Percentiles rank a stretch among this genome's conserved stretches.
Conservation (phyloP, 2,329 filamentous ascomycete genomes). For the Apiospora sp. region DNA sequence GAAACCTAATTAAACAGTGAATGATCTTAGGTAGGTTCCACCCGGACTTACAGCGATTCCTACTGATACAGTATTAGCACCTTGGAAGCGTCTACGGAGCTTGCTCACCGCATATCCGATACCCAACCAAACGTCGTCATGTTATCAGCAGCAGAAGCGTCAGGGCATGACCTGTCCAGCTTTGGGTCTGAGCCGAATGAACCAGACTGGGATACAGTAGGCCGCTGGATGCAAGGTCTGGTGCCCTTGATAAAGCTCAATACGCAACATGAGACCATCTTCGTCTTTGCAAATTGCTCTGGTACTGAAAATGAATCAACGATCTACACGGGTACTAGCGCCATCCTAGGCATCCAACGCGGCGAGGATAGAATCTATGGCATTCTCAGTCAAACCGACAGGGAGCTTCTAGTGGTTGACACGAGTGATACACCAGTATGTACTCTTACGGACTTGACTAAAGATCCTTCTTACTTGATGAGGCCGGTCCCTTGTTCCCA, state of each 20-base stretch:
- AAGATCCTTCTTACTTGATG: not conserved
- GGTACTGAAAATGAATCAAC: not conserved
- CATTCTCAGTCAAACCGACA: not conserved
- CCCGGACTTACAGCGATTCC: not conserved
- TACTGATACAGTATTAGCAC: not conserved
- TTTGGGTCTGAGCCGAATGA: not conserved
- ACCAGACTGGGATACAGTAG: not conserved
- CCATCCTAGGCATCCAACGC: not conserved
- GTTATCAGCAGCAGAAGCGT: not conserved
- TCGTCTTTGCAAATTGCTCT: not conserved
- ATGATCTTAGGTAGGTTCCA: not conserved
- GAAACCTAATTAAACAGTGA: not conserved
- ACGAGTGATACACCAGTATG: not conserved
- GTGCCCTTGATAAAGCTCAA: not conserved
- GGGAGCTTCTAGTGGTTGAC: not conserved
- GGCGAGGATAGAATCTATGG: not conserved
- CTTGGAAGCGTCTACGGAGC: not conserved
- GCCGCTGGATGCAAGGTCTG: not conserved
- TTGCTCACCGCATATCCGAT: not conserved
- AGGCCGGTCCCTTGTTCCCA: too few relatives aligned
- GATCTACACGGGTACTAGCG: constrained; percentile 1
- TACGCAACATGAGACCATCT: not conserved
- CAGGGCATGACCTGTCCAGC: not conserved
- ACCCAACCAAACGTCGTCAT: not conserved
- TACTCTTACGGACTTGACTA: constrained; percentile 2